Percentiles rank a stretch among this genome's conserved stretches.
Evolutionary conservation across 768 basidiomycete genomes (phyloP).

Genomic region (Scleroderma citrinum): DNA sequence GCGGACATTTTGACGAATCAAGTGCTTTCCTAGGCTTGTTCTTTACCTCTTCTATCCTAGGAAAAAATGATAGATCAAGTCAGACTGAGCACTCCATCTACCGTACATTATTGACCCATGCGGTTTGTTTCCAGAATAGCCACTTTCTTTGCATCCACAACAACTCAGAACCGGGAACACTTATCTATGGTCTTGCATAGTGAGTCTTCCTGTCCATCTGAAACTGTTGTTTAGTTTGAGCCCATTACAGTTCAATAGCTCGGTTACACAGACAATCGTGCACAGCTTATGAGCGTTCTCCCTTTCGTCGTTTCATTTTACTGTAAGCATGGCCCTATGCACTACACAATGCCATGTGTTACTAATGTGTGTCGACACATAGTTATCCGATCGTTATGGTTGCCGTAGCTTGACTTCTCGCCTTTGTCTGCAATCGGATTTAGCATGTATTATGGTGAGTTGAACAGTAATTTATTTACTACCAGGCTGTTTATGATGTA

Average conservation of each 20-base stretch:
- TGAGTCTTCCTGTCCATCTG: constrained; percentile 27
- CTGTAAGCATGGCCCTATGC: constrained; percentile 29
- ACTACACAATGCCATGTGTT: not conserved
- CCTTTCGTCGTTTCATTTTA: constrained; percentile 48
- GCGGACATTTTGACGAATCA: not conserved
- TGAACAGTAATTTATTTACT: not conserved
- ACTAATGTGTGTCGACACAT: not conserved
- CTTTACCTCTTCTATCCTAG: constrained; percentile 44
- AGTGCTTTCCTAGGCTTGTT: constrained; percentile 45
- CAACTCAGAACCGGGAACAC: constrained; percentile 11
- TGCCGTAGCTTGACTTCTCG: constrained; percentile 43
- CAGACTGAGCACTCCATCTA: not conserved
- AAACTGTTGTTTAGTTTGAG: constrained; percentile 44
- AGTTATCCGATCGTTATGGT: constrained; percentile 49
- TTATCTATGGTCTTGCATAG: constrained; percentile 15
- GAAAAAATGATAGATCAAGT: constrained; percentile 19
- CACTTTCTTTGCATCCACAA: constrained; percentile 34
- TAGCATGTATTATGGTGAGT: constrained; percentile 46
- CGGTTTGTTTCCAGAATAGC: constrained; percentile 27
- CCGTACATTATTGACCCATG: constrained; percentile 2
- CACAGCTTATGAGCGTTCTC: constrained; percentile 59
- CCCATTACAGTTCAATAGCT: constrained; percentile 65
- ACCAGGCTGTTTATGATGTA: not conserved
- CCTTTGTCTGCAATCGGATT: constrained; percentile 46
- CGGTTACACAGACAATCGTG: constrained; percentile 47